phyloP scores from a whole-genome alignment of 345 rosid genomes.

The Bruguiera parviflora region DNA sequence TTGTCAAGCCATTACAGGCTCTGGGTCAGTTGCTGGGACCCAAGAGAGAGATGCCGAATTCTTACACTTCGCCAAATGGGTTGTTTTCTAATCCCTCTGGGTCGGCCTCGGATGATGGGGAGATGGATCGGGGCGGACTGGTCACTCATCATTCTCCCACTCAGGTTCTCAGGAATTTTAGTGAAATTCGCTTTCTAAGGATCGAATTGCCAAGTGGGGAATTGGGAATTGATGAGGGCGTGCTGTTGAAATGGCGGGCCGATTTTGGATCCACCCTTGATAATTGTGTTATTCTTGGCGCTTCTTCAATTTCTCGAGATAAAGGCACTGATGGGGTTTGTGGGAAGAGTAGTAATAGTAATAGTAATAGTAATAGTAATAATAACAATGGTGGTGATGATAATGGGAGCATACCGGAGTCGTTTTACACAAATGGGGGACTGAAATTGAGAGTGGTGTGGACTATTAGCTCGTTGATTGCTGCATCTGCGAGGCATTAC shows the following conservation, averaged over 20 bases:
- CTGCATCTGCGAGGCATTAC: constrained; percentile 92
- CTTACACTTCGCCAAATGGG: constrained; percentile 14
- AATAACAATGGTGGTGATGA: constrained; percentile 43
- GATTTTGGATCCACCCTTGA: constrained; percentile 93
- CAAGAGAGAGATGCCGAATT: constrained; percentile 23
- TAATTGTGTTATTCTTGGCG: constrained; percentile 85
- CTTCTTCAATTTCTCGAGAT: constrained; percentile 45
- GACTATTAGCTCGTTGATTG: constrained; percentile 91
- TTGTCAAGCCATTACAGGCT: constrained; percentile 78
- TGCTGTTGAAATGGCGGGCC: constrained; percentile 86
- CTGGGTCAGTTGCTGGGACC: constrained; percentile 62
- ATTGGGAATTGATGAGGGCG: constrained; percentile 80
- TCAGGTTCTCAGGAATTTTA: constrained; percentile 82
- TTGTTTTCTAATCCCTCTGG: constrained; percentile 16
- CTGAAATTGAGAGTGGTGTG: constrained; percentile 90
- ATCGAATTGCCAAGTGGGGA: constrained; percentile 90
- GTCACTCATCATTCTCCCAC: constrained; percentile 96
- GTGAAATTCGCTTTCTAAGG: constrained; percentile 77
- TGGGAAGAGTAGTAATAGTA: not conserved
- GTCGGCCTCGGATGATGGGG: constrained; percentile 45
- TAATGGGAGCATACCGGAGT: constrained; percentile 86
- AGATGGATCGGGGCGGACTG: constrained; percentile 59
- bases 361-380: not conserved
- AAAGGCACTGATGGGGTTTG: constrained; percentile 25
- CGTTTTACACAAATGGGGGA: constrained; percentile 91